Percentiles rank a stretch among this genome's conserved stretches.
Conservation (phyloP, 192 early-diverging fungal genomes). For the Entophlyctis luteolus region DNA sequence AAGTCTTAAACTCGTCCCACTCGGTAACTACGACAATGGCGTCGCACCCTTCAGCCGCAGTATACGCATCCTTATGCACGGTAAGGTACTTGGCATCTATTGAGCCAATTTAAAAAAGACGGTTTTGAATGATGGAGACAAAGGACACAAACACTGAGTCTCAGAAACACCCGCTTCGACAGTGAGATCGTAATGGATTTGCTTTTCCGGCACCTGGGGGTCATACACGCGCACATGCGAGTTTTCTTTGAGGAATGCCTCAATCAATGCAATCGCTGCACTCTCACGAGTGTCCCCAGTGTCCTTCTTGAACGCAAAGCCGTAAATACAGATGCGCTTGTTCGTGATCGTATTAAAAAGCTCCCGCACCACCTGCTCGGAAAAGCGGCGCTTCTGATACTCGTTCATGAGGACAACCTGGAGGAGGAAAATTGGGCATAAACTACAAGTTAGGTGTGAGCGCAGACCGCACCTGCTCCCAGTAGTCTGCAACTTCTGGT, state of each 20-base stretch:
- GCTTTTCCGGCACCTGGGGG: constrained; percentile 75
- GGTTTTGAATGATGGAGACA: neutral
- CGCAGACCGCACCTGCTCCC: constrained; percentile 59
- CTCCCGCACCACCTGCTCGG: constrained; percentile 61
- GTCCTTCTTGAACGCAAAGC: constrained; percentile 94
- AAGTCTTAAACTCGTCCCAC: constrained; percentile 85
- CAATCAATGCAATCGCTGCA: constrained; percentile 80
- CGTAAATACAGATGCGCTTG: constrained; percentile 75
- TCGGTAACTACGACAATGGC: constrained; percentile 80
- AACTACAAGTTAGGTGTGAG: neutral
- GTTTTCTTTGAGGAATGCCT: constrained; percentile 73
- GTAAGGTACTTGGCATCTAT: constrained; percentile 61
- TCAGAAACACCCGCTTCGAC: constrained; percentile 29
- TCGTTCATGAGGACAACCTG: constrained; percentile 81
- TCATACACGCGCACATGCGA: constrained; percentile 80
- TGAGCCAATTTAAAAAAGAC: no score
- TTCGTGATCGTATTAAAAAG: constrained; percentile 78
- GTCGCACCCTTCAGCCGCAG: constrained; percentile 66
- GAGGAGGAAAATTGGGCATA: neutral
- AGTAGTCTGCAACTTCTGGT: constrained; percentile 89
- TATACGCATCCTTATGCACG: constrained; percentile 63
- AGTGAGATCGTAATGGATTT: constrained; percentile 67
- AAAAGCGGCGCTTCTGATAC: constrained; percentile 85
- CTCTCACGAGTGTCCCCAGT: constrained; percentile 91
- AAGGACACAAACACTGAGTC: constrained; percentile 34